Percentiles rank a stretch among this genome's conserved stretches.
Conservation (phyloP, 306 rosid genomes). For the Arachis stenosperma region DNA sequence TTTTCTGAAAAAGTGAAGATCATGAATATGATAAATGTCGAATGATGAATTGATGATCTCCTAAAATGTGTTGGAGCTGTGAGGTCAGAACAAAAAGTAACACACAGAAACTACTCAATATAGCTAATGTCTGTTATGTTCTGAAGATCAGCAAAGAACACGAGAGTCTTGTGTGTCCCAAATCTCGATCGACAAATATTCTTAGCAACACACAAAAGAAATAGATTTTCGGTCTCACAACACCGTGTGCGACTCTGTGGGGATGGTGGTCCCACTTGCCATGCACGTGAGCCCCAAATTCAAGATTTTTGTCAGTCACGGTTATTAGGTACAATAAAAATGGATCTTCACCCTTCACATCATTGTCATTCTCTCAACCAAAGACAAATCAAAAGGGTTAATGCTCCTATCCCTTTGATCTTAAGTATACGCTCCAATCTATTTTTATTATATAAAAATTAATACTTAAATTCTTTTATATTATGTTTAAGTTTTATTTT, state of each 20-base stretch:
- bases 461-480: too few species aligned
- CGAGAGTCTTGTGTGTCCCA: constrained; percentile 32
- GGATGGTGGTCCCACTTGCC: constrained; percentile 31
- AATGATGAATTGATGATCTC: neutral
- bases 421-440: too few species aligned
- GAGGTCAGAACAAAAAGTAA: constrained; percentile 29
- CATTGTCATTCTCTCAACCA: too few species aligned
- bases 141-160: constrained; percentile 38
- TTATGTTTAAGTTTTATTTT: too few species aligned
- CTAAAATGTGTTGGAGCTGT: constrained; percentile 31
- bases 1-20: constrained; percentile 30
- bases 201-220: neutral
- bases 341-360: neutral
- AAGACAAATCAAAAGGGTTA: too few species aligned
- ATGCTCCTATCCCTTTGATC: too few species aligned
- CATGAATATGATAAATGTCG: constrained; percentile 16
- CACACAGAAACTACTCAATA: neutral
- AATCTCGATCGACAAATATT: neutral
- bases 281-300: constrained; percentile 38
- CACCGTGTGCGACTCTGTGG: constrained; percentile 32
- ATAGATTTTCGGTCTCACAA: neutral
- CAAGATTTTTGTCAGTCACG: constrained; percentile 38
- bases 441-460: too few species aligned
- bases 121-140: constrained; percentile 26
- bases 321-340: constrained; percentile 26